Conservation (phyloP, 1,284 basidiomycete genomes). For the Singerocomus inundabilis region DNA sequence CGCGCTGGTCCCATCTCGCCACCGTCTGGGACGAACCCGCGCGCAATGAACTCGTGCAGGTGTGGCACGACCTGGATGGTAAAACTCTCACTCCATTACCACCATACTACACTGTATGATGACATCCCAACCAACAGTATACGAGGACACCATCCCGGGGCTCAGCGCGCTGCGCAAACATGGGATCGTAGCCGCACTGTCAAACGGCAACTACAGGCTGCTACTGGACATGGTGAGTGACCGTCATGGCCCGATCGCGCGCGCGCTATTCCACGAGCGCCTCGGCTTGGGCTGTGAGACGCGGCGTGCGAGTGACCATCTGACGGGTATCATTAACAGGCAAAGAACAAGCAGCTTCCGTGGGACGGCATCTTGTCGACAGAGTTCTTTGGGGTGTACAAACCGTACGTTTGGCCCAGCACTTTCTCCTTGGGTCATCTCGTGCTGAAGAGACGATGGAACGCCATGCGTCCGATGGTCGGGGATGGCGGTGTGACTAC, state of each 20-base stretch:
- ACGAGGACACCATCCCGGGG: slow-evolving; percentile 53
- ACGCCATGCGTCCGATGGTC: no score
- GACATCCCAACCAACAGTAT: slow-evolving; percentile 42
- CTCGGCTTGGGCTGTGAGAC: no score
- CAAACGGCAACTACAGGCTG: slow-evolving; percentile 61
- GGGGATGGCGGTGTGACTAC: no score
- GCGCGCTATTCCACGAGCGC: no score
- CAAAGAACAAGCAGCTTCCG: slow-evolving; percentile 55
- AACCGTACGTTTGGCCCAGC: slow-evolving; percentile 50
- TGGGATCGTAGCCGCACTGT: slow-evolving; percentile 51
- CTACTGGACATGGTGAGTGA: slow-evolving; percentile 55
- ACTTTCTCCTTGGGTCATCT: neutral
- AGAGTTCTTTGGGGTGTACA: slow-evolving; percentile 58
- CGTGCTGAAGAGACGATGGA: no score
- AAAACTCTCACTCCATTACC: neutral
- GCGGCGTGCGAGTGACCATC: no score
- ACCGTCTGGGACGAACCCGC: slow-evolving; percentile 42
- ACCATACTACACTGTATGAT: no score
- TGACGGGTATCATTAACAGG: no score
- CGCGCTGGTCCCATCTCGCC: slow-evolving; percentile 48
- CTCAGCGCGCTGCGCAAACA: slow-evolving; percentile 51
- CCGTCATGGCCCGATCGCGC: no score
- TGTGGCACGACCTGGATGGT: slow-evolving; percentile 61
- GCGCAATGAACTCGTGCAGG: slow-evolving; percentile 43
- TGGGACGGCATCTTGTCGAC: slow-evolving; percentile 64